A percentile compares a stretch with the other conserved stretches of the same genome.
Conservation (phyloP, 1,284 basidiomycete genomes). For the Spongiforma sp. region DNA sequence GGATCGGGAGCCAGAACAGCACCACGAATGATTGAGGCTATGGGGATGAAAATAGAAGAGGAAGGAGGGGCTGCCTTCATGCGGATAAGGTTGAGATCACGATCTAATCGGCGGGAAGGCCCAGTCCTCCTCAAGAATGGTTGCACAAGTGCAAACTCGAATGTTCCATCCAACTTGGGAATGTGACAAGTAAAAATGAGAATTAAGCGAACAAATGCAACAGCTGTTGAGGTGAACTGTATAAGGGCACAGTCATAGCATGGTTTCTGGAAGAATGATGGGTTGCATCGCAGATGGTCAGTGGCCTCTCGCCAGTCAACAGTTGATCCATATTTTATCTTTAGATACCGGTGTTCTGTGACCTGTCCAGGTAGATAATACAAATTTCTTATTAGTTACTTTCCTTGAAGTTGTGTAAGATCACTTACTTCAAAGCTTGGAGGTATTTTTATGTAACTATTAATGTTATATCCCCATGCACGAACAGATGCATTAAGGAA, state of each 20-base stretch:
- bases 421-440: too few relatives aligned
- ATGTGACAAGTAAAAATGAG: constrained; percentile 4
- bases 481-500: too few relatives aligned
- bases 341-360: not conserved
- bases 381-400: too few relatives aligned
- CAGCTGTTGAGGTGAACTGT: not conserved
- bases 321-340: not conserved
- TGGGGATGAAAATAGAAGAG: constrained; percentile 1
- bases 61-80: not conserved
- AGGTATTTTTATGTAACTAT: too few relatives aligned
- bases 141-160: constrained; percentile 6
- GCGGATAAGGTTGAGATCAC: not conserved
- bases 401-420: too few relatives aligned
- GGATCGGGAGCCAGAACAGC: not conserved
- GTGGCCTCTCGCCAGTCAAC: not conserved
- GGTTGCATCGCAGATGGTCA: constrained; percentile 5
- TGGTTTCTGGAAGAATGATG: not conserved
- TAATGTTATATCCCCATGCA: too few relatives aligned
- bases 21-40: constrained; percentile 2
- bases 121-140: not conserved
- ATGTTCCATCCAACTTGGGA: not conserved
- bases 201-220: not conserved
- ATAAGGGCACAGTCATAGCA: constrained; percentile 5
- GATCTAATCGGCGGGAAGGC: not conserved
- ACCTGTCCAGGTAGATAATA: too few relatives aligned